Evolutionary conservation across 2,329 filamentous ascomycete species (phyloP), one percentile per base, ranked within the genome.

Genomic region (Cladophialophora carrionii): DNA sequence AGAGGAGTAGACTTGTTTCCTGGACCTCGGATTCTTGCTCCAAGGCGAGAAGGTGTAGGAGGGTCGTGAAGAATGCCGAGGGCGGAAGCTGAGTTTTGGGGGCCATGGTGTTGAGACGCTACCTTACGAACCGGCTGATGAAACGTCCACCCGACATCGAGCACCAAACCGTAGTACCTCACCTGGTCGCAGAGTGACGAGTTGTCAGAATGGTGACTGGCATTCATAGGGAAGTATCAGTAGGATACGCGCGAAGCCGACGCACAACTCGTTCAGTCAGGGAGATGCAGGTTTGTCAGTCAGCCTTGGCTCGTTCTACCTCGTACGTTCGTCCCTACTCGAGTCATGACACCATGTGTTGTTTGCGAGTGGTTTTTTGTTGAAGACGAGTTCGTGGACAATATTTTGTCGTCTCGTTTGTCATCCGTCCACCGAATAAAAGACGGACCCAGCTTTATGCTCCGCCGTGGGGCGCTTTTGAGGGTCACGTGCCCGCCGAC

Each of bases 11-110:
- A 1, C 75, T 73, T 10, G 78, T 80, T 43, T 79, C 78, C 31
- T 78, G 73, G 65, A 80, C 75, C 70, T 81, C 79, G 53, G 76
- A 76, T 71, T 77, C 75, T 70, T 81, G 79, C 70, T 81, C 79
- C 54, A 74, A 71, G n/a, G 73, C 71, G 20, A 81, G 76, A 48
- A 81, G 76, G 41, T 75, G 71, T 62, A 77, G 76, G 63, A 81
- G 78, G 12, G 76, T 74, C 67, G 76, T 73, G 66, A 79, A 78
- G 72, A 81, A 81, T 65, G 72, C 66, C 59, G 76, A 68, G 60
- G 80, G 78, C 3, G 78, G 72, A 48, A 79, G 59, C 14, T 57
- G 54, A 20, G 54, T 46, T 26, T 57, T 57, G 12, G 54, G 54
- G 12, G 34, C 52, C 52, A 54, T 54, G 22, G 48, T 24, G 24